Percentiles rank a stretch among this genome's conserved stretches.
Conservation (phyloP, 768 basidiomycete genomes). For the Agaricus subrufescens region DNA sequence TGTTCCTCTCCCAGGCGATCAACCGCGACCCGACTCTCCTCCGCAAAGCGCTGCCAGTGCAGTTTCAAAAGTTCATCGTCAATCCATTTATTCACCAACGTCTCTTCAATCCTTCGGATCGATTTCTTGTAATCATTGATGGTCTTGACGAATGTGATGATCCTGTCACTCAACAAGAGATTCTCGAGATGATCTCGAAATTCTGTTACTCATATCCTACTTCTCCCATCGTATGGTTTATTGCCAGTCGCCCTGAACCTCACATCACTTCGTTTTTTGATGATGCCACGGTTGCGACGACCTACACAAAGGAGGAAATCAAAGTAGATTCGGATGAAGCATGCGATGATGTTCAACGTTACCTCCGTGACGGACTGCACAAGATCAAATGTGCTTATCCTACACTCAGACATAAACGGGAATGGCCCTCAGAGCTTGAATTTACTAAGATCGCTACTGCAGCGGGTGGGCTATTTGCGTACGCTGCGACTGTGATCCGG, state of each 20-base stretch:
- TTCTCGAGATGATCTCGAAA: slow-evolving; percentile 11
- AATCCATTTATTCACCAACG: background rate
- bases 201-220: background rate
- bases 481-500: slow-evolving; percentile 18
- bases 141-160: background rate
- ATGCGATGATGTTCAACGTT: slow-evolving; percentile 13
- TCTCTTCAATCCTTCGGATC: background rate
- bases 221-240: slow-evolving; percentile 18
- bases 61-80: slow-evolving; percentile 11
- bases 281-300: background rate
- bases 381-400: slow-evolving; percentile 5
- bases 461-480: slow-evolving; percentile 22
- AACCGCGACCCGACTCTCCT: background rate
- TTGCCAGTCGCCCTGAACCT: slow-evolving; percentile 23
- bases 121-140: background rate
- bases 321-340: slow-evolving; percentile 10
- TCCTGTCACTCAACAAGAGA: slow-evolving; percentile 8
- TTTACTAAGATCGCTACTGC: slow-evolving; percentile 13
- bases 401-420: background rate
- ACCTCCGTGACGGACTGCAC: slow-evolving; percentile 2
- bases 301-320: background rate
- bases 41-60: background rate
- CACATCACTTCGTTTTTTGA: slow-evolving; percentile 14
- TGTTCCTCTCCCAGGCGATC: background rate
- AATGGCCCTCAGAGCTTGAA: slow-evolving; percentile 16